These are phyloP conservation scores for Pichia sp. DNA, from an alignment of 1,139 yeast species.

Conservation along the genomic window DNA sequence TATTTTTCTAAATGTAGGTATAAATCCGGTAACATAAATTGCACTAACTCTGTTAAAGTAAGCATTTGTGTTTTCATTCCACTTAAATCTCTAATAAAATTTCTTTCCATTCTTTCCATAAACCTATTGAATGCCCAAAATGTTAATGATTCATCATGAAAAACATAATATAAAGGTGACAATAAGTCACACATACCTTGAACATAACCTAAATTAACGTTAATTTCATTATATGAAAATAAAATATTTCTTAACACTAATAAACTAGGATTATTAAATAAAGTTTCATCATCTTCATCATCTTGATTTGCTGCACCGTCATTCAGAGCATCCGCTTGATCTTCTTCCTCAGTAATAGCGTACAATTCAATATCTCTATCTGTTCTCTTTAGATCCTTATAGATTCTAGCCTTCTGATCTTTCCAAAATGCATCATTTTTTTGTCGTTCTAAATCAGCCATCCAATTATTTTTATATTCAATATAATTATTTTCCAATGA, in stretches of 20 bases:
- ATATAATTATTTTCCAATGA: conserved; percentile 61
- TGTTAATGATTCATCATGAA: conserved; percentile 72
- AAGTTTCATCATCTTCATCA: conserved; percentile 44
- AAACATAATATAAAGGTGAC: conserved; percentile 74
- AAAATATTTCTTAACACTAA: conserved; percentile 69
- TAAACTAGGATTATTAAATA: conserved; percentile 58
- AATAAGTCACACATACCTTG: conserved; percentile 97
- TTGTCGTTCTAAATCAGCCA: conserved; percentile 53
- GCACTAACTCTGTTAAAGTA: conserved; percentile 74
- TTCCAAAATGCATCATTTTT: conserved; percentile 68
- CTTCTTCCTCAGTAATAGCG: conserved; percentile 39
- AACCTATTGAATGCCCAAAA: conserved; percentile 87
- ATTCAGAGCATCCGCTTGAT: conserved; percentile 38
- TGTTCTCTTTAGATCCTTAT: conserved; percentile 89
- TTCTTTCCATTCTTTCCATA: conserved; percentile 95
- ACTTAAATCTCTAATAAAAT: conserved; percentile 81
- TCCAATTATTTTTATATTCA: conserved; percentile 62
- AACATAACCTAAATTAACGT: conserved; percentile 81
- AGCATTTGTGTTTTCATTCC: conserved; percentile 90
- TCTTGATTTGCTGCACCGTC: conserved; percentile 45
- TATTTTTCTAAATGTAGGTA: conserved; percentile 79
- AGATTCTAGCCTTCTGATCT: conserved; percentile 84
- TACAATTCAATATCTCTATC: conserved; percentile 72
- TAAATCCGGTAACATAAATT: conserved; percentile 79
- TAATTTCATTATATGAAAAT: conserved; percentile 79